phyloP scores from a whole-genome alignment of 2,329 filamentous ascomycete species.

The Aspergillus sp. region DNA sequence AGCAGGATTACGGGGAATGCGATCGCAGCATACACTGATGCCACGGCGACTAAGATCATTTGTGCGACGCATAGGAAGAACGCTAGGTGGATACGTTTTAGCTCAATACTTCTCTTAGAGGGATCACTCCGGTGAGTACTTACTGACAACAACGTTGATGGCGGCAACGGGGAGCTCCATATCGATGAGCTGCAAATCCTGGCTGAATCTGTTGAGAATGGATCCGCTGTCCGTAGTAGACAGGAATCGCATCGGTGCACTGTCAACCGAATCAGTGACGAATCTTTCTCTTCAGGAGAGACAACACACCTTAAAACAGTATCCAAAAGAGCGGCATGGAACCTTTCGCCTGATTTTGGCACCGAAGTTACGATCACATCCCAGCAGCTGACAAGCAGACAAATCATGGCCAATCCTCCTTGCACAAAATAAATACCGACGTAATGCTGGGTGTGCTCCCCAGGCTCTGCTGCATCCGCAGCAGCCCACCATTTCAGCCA shows the following conservation, averaged over 20 bases:
- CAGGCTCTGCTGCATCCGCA: slow-evolving; percentile 37
- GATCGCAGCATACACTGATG: slow-evolving; percentile 50
- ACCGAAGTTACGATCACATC: slow-evolving; percentile 56
- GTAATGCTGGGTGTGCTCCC: slow-evolving; percentile 36
- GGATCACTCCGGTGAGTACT: slow-evolving; percentile 5
- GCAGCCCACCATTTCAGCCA: slow-evolving; percentile 46
- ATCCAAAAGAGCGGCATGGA: slow-evolving; percentile 50
- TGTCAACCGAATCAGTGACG: slow-evolving; percentile 15
- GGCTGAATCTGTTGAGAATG: slow-evolving; percentile 46
- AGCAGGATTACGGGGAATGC: slow-evolving; percentile 52
- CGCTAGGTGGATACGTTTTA: neutral
- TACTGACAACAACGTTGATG: slow-evolving; percentile 40
- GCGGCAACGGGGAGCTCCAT: slow-evolving; percentile 44
- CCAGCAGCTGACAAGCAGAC: slow-evolving; percentile 32
- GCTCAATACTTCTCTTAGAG: neutral
- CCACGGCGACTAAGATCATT: slow-evolving; percentile 50
- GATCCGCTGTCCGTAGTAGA: slow-evolving; percentile 41
- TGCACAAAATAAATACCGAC: slow-evolving; percentile 43
- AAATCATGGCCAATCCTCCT: slow-evolving; percentile 37
- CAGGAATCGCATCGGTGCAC: slow-evolving; percentile 46
- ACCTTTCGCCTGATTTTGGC: slow-evolving; percentile 50
- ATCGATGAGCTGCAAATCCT: slow-evolving; percentile 47
- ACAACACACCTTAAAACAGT: slow-evolving; percentile 46
- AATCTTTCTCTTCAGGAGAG: neutral
- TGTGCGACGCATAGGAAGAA: slow-evolving; percentile 44